Evolutionary conservation across 2,329 filamentous ascomycete species (phyloP).

Genomic region (Neocatenulostroma microsporum): DNA sequence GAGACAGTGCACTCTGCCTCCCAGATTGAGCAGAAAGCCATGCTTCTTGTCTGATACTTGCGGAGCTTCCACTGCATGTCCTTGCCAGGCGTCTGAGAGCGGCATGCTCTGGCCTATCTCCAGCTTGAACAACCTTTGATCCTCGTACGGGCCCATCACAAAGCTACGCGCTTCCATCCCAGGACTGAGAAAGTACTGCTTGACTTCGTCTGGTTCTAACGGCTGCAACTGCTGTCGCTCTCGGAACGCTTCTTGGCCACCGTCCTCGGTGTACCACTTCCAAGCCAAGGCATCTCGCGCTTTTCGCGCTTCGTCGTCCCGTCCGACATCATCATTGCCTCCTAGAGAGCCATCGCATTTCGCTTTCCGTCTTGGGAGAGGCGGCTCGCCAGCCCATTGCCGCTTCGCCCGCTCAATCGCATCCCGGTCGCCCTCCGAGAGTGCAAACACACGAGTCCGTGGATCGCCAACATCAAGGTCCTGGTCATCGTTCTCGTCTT

Average conservation of each 20-base stretch:
- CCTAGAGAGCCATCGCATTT: slow-evolving; percentile 22
- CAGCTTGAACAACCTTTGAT: slow-evolving; percentile 39
- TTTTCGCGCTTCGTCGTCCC: slow-evolving; percentile 34
- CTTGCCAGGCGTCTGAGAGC: slow-evolving; percentile 36
- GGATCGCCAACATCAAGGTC: not conserved
- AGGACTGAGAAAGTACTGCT: slow-evolving; percentile 36
- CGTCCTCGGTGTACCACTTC: slow-evolving; percentile 46
- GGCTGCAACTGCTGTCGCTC: slow-evolving; percentile 33
- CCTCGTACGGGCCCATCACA: slow-evolving; percentile 43
- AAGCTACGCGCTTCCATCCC: slow-evolving; percentile 31
- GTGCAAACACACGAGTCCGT: too few relatives aligned
- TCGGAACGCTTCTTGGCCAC: slow-evolving; percentile 36
- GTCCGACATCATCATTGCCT: slow-evolving; percentile 32
- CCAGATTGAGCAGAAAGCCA: slow-evolving; percentile 52
- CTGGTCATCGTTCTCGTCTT: not conserved
- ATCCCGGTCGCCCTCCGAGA: not conserved
- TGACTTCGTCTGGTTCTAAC: slow-evolving; percentile 32
- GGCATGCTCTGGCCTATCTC: slow-evolving; percentile 36
- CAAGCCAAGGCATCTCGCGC: too few relatives aligned
- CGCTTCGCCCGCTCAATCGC: slow-evolving; percentile 39
- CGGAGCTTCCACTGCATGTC: slow-evolving; percentile 6
- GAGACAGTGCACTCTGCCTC: slow-evolving; percentile 44
- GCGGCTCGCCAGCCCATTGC: slow-evolving; percentile 45
- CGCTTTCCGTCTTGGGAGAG: slow-evolving; percentile 42
- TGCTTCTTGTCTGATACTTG: slow-evolving; percentile 12